These are phyloP conservation scores for Alternaria angustiovoidea DNA, from an alignment of 2,329 filamentous ascomycete species.

Conservation along the genomic window DNA sequence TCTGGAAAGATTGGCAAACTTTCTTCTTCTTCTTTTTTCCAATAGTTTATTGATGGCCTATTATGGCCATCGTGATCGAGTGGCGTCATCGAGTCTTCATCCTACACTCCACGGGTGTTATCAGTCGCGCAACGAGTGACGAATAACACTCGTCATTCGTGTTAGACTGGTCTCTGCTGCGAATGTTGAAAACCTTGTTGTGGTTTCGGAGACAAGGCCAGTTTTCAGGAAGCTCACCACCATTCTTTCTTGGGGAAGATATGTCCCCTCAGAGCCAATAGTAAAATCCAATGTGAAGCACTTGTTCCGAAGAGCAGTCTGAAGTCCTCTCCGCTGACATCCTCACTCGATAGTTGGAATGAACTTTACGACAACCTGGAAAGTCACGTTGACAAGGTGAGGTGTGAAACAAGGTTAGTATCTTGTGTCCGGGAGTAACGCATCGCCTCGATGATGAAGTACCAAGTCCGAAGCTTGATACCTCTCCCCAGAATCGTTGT, in stretches of 20 bases:
- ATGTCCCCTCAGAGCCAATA: neutral
- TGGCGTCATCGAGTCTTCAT: neutral
- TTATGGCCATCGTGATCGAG: neutral
- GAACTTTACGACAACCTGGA: neutral
- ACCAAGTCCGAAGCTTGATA: neutral
- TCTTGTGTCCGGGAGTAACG: neutral
- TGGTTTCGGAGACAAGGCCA: neutral
- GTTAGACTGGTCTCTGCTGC: neutral
- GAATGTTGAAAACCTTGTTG: neutral
- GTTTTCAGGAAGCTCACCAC: neutral
- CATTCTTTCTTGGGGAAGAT: neutral
- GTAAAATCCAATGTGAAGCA: neutral
- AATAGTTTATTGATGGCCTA: neutral
- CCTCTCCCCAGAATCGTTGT: neutral
- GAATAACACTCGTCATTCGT: neutral
- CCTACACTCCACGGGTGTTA: neutral
- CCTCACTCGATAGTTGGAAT: neutral
- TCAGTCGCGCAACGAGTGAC: neutral
- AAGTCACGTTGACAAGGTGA: neutral
- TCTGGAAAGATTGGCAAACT: neutral
- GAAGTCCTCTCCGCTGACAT: neutral
- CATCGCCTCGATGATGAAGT: neutral
- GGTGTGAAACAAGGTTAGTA: neutral
- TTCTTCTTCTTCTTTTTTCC: neutral
- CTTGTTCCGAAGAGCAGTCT: neutral